phyloP scores from a whole-genome alignment of 371 early-diverging fungal genomes.

The Rhizopus delemar region DNA sequence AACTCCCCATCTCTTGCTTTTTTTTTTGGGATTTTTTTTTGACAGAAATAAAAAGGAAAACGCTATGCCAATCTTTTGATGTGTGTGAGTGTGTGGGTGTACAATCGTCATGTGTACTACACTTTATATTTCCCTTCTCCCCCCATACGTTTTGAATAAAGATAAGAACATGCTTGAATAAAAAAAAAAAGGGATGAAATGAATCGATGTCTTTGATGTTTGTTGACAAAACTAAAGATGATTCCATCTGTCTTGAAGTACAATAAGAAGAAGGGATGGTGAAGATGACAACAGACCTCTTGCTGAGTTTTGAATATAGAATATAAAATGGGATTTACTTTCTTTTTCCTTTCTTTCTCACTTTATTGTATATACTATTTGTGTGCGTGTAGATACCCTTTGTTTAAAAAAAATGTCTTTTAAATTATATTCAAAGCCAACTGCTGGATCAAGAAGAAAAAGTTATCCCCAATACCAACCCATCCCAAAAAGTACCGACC shows the following conservation, averaged over 20 bases:
- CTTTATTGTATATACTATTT: not conserved
- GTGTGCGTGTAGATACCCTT: not conserved
- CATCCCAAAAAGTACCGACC: conserved; percentile 55
- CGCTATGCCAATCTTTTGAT: too few relatives aligned
- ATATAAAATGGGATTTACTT: not conserved
- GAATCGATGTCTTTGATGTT: too few relatives aligned
- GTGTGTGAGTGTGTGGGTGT: too few relatives aligned
- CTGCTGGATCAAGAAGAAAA: conserved; percentile 72
- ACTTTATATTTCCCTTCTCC: too few relatives aligned
- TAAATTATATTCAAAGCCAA: not conserved
- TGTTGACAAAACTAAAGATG: too few relatives aligned
- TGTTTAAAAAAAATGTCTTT: not conserved
- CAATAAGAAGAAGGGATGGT: not conserved
- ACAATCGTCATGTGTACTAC: too few relatives aligned
- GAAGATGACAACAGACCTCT: not conserved
- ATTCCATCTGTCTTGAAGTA: not conserved
- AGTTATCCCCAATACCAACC: conserved; percentile 65
- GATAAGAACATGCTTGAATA: too few relatives aligned
- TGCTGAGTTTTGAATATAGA: not conserved
- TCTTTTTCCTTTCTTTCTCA: conserved; percentile 3
- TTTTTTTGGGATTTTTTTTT: too few relatives aligned
- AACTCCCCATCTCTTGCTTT: too few relatives aligned
- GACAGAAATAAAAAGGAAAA: too few relatives aligned
- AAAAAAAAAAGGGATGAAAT: too few relatives aligned
- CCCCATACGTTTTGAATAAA: too few relatives aligned